Percentiles rank a stretch among this genome's conserved stretches.
These are phyloP conservation scores for Russula sp. DNA, from an alignment of 768 basidiomycete genomes.

Conservation along the genomic window DNA sequence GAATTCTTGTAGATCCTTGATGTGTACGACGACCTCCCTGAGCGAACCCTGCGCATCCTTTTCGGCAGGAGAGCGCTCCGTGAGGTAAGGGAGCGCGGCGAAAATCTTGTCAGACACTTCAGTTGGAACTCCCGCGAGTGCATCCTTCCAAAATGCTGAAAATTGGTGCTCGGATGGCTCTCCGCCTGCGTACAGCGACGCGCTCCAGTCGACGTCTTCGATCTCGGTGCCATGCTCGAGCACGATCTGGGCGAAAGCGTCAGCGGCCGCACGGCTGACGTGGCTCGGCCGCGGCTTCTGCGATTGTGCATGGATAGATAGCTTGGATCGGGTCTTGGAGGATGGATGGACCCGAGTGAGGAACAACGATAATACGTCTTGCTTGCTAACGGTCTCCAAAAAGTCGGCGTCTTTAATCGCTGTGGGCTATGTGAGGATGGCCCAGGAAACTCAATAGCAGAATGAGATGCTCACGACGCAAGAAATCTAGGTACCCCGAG, in stretches of 20 bases:
- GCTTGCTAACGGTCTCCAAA: conserved; percentile 60
- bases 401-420: conserved; percentile 67
- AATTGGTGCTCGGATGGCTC: conserved; percentile 58
- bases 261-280: conserved; percentile 57
- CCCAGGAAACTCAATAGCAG: not conserved
- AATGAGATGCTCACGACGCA: conserved; percentile 53
- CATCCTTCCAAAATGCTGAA: conserved; percentile 52
- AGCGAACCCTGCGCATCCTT: conserved; percentile 45
- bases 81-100: conserved; percentile 48
- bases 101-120: conserved; percentile 45
- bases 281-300: conserved; percentile 54
- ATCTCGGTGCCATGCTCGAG: conserved; percentile 43
- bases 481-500: conserved; percentile 82
- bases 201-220: conserved; percentile 46
- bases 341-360: conserved; percentile 60
- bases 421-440: conserved; percentile 29
- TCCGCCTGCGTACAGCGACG: conserved; percentile 44
- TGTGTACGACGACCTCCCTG: conserved; percentile 47
- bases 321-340: conserved; percentile 66
- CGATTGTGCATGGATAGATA: conserved; percentile 77
- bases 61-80: conserved; percentile 49
- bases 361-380: conserved; percentile 72
- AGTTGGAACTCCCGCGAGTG: conserved; percentile 32
- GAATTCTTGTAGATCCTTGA: conserved; percentile 63
- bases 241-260: conserved; percentile 54